A percentile compares a stretch with the other conserved stretches of the same genome.
Conservation (phyloP, 1,284 basidiomycete genomes). For the Fomitiporia mediterranea region DNA sequence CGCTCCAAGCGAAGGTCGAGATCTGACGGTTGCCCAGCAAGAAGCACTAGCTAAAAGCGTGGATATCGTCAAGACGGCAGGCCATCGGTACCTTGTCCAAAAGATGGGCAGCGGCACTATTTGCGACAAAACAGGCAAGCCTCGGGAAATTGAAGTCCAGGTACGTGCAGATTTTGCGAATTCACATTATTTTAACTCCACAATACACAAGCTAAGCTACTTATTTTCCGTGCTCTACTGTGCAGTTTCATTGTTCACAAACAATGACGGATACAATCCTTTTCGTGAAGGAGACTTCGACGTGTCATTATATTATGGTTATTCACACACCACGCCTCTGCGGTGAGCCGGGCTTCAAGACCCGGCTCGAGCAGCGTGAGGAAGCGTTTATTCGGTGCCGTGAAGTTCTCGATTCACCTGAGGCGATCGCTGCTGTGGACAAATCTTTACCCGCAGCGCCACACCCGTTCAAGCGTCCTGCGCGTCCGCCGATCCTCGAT, state of each 20-base stretch:
- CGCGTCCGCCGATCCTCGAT: slow-evolving; percentile 39
- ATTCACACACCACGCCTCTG: slow-evolving; percentile 92
- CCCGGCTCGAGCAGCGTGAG: slow-evolving; percentile 58
- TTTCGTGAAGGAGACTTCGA: slow-evolving; percentile 88
- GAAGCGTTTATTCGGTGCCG: slow-evolving; percentile 72
- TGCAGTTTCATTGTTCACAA: slow-evolving; percentile 91
- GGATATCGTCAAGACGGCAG: slow-evolving; percentile 68
- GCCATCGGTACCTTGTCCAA: slow-evolving; percentile 88
- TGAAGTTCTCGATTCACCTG: slow-evolving; percentile 50
- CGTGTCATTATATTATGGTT: slow-evolving; percentile 86
- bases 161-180: slow-evolving; percentile 36
- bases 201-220: slow-evolving; percentile 11
- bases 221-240: not conserved
- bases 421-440: slow-evolving; percentile 29
- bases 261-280: slow-evolving; percentile 81
- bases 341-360: slow-evolving; percentile 85
- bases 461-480: slow-evolving; percentile 48
- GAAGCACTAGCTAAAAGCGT: slow-evolving; percentile 57
- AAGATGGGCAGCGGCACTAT: slow-evolving; percentile 86
- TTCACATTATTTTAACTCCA: slow-evolving; percentile 6
- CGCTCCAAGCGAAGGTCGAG: slow-evolving; percentile 53
- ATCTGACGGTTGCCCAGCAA: slow-evolving; percentile 58
- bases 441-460: slow-evolving; percentile 44
- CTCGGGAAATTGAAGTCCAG: slow-evolving; percentile 89
- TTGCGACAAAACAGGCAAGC: slow-evolving; percentile 86